These are phyloP conservation scores for Epichloe uncinata DNA, from an alignment of 2,329 filamentous ascomycete species.

Conservation along the genomic window DNA sequence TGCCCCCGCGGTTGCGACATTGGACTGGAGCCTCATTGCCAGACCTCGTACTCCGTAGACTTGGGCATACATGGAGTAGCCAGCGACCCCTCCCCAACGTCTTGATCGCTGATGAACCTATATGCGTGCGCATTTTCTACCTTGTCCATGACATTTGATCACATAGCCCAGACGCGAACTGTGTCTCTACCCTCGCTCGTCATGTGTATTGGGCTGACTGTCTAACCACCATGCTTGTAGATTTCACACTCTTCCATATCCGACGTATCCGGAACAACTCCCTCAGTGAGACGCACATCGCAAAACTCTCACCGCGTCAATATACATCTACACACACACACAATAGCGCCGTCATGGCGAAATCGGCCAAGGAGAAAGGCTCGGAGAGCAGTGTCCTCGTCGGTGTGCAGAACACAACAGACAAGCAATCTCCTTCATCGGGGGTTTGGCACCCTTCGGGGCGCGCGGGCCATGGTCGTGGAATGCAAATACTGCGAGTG, in stretches of 20 bases:
- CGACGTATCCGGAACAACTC: constrained; percentile 1
- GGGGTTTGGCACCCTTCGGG: constrained; percentile 37
- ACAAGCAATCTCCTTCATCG: constrained; percentile 6
- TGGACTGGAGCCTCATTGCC: neutral
- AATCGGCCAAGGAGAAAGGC: constrained; percentile 10
- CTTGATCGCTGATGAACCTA: neutral
- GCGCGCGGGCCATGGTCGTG: constrained; percentile 35
- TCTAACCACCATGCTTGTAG: neutral
- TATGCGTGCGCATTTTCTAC: neutral
- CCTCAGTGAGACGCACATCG: neutral
- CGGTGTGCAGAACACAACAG: constrained; percentile 10
- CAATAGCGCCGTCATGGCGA: constrained; percentile 12
- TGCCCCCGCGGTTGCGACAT: neutral
- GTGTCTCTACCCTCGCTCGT: too few species aligned
- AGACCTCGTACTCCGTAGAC: neutral
- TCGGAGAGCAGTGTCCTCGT: constrained; percentile 15
- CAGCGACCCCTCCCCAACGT: neutral
- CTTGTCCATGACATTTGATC: neutral
- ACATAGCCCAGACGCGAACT: too few species aligned
- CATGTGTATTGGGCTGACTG: neutral
- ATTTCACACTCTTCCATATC: neutral
- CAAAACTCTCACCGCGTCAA: neutral
- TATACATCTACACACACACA: neutral
- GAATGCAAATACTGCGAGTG: constrained; percentile 38
- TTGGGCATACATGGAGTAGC: neutral